phyloP scores from a whole-genome alignment of 179 eudicot genomes.

The Camellia oleifera region DNA sequence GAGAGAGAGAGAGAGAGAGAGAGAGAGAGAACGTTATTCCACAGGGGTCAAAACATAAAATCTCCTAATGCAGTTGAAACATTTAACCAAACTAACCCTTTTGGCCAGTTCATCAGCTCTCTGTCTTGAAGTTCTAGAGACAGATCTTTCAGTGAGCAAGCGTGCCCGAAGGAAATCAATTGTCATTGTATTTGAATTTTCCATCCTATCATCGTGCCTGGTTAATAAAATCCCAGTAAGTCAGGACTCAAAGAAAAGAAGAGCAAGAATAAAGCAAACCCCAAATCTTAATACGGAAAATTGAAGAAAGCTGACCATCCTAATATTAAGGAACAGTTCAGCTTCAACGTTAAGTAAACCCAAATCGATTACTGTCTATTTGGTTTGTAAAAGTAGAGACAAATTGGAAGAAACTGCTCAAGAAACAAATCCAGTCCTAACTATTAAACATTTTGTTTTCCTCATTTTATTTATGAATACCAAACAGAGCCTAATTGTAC shows the following conservation, averaged over 20 bases:
- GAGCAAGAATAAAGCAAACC: not conserved
- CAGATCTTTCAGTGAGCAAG: conserved; percentile 76
- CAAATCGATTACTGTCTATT: not conserved
- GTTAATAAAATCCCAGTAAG: conserved; percentile 12
- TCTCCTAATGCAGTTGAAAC: not conserved
- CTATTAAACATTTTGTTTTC: not conserved
- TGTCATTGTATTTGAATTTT: conserved; percentile 59
- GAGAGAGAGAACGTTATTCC: not conserved
- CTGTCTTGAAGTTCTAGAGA: conserved; percentile 73
- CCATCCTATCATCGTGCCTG: conserved; percentile 41
- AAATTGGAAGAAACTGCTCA: not conserved
- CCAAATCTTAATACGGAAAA: not conserved
- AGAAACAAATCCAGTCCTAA: not conserved
- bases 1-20: not conserved
- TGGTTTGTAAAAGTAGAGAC: not conserved
- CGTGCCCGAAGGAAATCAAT: conserved; percentile 87
- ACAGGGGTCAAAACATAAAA: not conserved
- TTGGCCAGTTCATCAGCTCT: conserved; percentile 81
- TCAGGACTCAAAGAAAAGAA: conserved; percentile 3
- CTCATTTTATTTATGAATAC: not conserved
- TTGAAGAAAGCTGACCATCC: not conserved
- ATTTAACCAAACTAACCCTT: conserved; percentile 52
- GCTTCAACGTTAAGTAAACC: not conserved
- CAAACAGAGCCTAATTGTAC: not conserved
- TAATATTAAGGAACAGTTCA: not conserved